A percentile compares a stretch with the other conserved stretches of the same genome.
Evolutionary conservation across 2,329 filamentous ascomycete species (phyloP).

Genomic region (Fusarium lateritium): DNA sequence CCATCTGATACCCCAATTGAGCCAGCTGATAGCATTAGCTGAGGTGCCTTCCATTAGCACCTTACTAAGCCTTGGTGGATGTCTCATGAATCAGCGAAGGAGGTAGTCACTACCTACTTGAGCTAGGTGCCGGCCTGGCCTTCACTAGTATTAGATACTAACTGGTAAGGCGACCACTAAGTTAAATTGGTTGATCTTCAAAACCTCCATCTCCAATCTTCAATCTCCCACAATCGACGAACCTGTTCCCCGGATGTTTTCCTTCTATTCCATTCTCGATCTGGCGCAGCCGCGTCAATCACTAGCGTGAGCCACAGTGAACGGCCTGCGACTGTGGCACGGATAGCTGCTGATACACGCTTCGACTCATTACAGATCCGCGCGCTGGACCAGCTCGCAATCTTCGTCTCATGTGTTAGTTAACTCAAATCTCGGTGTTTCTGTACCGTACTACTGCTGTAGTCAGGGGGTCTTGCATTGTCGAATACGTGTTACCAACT

Average conservation of each 20-base stretch:
- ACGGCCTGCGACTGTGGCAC: slow-evolving; percentile 26
- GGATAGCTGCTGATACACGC: slow-evolving; percentile 43
- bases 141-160: slow-evolving; percentile 2
- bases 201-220: slow-evolving; percentile 31
- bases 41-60: background rate
- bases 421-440: slow-evolving; percentile 33
- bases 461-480: slow-evolving; percentile 26
- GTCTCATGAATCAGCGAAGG: slow-evolving; percentile 5
- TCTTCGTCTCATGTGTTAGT: slow-evolving; percentile 48
- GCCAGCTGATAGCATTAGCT: too few species aligned
- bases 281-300: slow-evolving; percentile 30
- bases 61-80: background rate
- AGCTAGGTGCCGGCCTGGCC: background rate
- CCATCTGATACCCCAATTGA: slow-evolving; percentile 1
- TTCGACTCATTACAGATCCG: slow-evolving; percentile 47
- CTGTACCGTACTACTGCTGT: background rate
- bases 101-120: background rate
- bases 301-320: slow-evolving; percentile 22
- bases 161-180: slow-evolving; percentile 3
- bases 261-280: slow-evolving; percentile 24
- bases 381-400: slow-evolving; percentile 40
- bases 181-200: slow-evolving; percentile 21
- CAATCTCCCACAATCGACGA: slow-evolving; percentile 14
- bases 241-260: slow-evolving; percentile 38
- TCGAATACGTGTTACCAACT: slow-evolving; percentile 35